Percentiles rank a stretch among this genome's conserved stretches.
Evolutionary conservation across 2,329 filamentous ascomycete genomes (phyloP).

Genomic region (Colletotrichum endophyticum): DNA sequence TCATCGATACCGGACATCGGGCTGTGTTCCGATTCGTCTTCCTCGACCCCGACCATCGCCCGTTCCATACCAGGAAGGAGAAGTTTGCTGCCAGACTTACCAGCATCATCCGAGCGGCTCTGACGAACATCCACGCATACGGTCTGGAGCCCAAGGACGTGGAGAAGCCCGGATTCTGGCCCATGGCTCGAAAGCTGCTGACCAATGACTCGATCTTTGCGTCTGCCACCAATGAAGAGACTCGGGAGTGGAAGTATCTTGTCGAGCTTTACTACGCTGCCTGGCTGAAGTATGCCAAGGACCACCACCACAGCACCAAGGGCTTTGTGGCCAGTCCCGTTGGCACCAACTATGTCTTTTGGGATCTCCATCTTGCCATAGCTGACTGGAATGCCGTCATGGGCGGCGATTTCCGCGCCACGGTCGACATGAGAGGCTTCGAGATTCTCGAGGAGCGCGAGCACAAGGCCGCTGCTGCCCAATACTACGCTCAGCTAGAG

Average conservation of each 20-base stretch:
- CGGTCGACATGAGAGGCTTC: neutral
- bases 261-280: neutral
- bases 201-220: neutral
- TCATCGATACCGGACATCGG: neutral
- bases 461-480: neutral
- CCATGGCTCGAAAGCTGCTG: neutral
- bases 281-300: neutral
- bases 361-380: neutral
- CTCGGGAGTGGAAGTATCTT: neutral
- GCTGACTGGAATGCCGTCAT: neutral
- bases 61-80: neutral
- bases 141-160: neutral
- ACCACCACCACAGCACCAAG: neutral
- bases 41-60: neutral
- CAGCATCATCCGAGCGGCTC: neutral
- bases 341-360: neutral
- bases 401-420: neutral
- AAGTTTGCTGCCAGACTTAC: neutral
- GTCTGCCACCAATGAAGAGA: neutral
- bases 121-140: neutral
- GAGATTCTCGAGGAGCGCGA: neutral
- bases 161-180: neutral
- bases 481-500: neutral
- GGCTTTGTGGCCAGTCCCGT: neutral
- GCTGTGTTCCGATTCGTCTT: neutral